A percentile compares a stretch with the other conserved stretches of the same genome.
Evolutionary conservation across 257 asterid species (phyloP).

Genomic region (Capsicum rhomboideum): DNA sequence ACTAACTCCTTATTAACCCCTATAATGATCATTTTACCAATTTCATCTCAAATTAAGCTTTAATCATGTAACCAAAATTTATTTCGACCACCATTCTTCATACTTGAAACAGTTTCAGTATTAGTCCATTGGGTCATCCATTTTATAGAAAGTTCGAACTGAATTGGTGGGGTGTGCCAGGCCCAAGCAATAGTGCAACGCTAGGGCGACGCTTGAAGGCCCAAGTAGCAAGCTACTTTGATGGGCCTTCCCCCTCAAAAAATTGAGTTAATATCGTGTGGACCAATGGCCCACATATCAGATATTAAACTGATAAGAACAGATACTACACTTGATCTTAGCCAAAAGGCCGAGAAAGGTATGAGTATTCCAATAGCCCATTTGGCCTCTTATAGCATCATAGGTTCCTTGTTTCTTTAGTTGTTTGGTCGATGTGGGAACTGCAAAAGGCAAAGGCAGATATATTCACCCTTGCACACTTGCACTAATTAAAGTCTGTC

Average conservation of each 20-base stretch:
- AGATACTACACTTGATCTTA: conserved; percentile 36
- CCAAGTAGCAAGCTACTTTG: background rate
- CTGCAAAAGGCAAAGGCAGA: background rate
- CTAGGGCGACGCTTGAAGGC: background rate
- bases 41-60: too few species aligned
- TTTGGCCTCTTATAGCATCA: too few species aligned
- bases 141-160: too few species aligned
- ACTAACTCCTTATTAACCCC: too few species aligned
- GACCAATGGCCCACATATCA: conserved; percentile 4
- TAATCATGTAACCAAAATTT: too few species aligned
- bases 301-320: conserved; percentile 33
- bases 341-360: conserved; percentile 43
- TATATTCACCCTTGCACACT: background rate
- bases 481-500: background rate
- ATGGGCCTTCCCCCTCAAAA: background rate
- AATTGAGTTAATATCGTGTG: conserved; percentile 6
- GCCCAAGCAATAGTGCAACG: background rate
- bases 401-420: background rate
- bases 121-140: too few species aligned
- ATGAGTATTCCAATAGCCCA: background rate
- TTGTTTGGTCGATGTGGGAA: background rate
- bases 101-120: too few species aligned
- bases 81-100: too few species aligned
- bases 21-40: too few species aligned
- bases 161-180: background rate